phyloP scores from a whole-genome alignment of 768 basidiomycete genomes.

The Mycena filopes region DNA sequence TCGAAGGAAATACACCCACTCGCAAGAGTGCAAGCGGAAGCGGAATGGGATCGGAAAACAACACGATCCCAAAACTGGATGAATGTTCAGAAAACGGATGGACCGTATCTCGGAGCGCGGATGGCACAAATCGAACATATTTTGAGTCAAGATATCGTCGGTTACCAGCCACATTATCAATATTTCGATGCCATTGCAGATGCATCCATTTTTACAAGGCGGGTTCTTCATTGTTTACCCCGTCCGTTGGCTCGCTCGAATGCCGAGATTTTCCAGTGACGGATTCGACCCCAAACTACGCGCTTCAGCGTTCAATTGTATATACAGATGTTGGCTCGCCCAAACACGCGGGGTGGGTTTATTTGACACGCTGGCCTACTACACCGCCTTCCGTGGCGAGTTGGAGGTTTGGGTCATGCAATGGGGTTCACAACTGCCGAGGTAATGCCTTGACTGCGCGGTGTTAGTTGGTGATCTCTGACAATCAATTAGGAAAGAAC shows the following conservation, averaged over 20 bases:
- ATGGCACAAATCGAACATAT: conserved; percentile 2
- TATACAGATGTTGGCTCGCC: not conserved
- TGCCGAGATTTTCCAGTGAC: not conserved
- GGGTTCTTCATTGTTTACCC: not conserved
- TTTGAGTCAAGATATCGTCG: not conserved
- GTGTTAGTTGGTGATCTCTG: too few species aligned
- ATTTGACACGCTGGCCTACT: not conserved
- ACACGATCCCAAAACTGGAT: not conserved
- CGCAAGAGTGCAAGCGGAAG: not conserved
- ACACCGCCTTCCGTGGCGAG: not conserved
- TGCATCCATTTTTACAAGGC: conserved; percentile 11
- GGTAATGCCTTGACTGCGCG: not conserved
- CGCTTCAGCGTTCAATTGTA: not conserved
- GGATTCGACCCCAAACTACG: not conserved
- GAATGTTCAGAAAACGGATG: not conserved
- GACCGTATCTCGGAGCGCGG: not conserved
- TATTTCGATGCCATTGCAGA: conserved; percentile 12
- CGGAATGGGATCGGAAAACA: not conserved
- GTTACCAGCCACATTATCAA: too few species aligned
- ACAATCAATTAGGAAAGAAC: not conserved
- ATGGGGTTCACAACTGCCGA: not conserved
- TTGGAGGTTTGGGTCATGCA: not conserved
- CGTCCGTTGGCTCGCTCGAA: not conserved
- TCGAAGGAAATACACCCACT: not conserved
- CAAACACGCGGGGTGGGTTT: not conserved